Percentiles rank a stretch among this genome's conserved stretches.
These are phyloP conservation scores for Colletotrichum tabaci DNA, from an alignment of 2,329 filamentous ascomycete genomes.

Conservation along the genomic window DNA sequence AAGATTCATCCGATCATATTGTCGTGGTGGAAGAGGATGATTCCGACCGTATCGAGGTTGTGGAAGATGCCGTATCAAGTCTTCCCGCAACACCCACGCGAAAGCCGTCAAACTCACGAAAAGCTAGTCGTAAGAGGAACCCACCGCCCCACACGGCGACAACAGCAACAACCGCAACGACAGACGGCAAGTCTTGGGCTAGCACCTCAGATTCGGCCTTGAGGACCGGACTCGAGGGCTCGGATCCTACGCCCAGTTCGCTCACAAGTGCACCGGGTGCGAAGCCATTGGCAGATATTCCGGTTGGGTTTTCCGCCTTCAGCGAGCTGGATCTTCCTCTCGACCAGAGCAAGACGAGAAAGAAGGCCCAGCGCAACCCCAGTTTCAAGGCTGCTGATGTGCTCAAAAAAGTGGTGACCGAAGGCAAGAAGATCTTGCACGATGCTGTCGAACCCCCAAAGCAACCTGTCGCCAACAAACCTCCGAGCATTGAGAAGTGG, in stretches of 20 bases:
- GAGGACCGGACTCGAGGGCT: conserved; percentile 44
- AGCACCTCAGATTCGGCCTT: conserved; percentile 47
- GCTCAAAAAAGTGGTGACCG: conserved; percentile 75
- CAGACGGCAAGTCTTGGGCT: conserved; percentile 49
- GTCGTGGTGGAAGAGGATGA: conserved; percentile 46
- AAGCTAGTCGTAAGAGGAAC: conserved; percentile 33
- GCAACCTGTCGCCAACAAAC: conserved; percentile 66
- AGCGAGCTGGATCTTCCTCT: conserved; percentile 73
- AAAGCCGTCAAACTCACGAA: conserved; percentile 36
- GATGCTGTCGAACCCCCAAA: conserved; percentile 71
- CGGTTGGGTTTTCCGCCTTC: conserved; percentile 77
- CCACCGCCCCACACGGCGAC: conserved; percentile 13
- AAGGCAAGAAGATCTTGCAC: conserved; percentile 76
- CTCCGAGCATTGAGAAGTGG: conserved; percentile 77
- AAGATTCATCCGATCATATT: conserved; percentile 48
- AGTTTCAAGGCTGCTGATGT: conserved; percentile 74
- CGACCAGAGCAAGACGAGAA: conserved; percentile 55
- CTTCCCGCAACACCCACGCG: conserved; percentile 56
- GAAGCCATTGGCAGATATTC: conserved; percentile 73
- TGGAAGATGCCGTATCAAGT: conserved; percentile 54
- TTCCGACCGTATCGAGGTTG: conserved; percentile 49
- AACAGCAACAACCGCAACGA: not conserved
- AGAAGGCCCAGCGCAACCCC: conserved; percentile 66
- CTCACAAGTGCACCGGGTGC: conserved; percentile 49
- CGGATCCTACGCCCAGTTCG: conserved; percentile 57